Evolutionary conservation across 1,284 basidiomycete genomes (phyloP).

Genomic region (Tremellales sp.): DNA sequence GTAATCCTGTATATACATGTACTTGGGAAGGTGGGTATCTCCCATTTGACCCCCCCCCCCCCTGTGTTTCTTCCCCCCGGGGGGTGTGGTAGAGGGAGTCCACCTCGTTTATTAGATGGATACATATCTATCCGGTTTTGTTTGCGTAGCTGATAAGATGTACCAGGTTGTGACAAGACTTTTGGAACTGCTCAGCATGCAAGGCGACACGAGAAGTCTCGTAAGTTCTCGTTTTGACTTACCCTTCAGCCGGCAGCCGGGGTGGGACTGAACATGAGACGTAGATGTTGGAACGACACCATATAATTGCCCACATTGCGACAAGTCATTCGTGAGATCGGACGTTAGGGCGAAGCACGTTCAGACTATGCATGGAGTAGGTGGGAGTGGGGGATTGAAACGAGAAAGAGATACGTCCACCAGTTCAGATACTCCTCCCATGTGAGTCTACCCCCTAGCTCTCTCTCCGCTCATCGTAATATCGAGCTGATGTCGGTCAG

Average conservation of each 20-base stretch:
- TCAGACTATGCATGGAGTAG: slow-evolving; percentile 22
- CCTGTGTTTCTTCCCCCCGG: background rate
- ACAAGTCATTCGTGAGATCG: slow-evolving; percentile 29
- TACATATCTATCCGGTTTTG: background rate
- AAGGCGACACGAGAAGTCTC: slow-evolving; percentile 29
- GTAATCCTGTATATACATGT: slow-evolving; percentile 12
- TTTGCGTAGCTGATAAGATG: background rate
- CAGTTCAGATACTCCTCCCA: background rate
- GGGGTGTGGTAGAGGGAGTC: background rate
- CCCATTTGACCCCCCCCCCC: background rate
- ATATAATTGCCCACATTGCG: slow-evolving; percentile 29
- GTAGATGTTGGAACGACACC: slow-evolving; percentile 30
- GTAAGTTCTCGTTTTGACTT: slow-evolving; percentile 13
- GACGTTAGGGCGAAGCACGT: slow-evolving; percentile 36
- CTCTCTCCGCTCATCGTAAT: background rate
- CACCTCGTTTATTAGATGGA: background rate
- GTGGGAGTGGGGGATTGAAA: slow-evolving; percentile 1
- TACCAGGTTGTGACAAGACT: slow-evolving; percentile 28
- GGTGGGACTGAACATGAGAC: background rate
- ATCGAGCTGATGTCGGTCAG: background rate
- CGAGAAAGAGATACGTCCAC: background rate
- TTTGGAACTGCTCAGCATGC: slow-evolving; percentile 35
- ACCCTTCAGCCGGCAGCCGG: background rate
- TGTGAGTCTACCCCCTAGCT: background rate
- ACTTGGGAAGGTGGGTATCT: slow-evolving; percentile 17